phyloP scores from a whole-genome alignment of 176 grass and related monocot genomes.

The Miscanthus lutarioriparius region DNA sequence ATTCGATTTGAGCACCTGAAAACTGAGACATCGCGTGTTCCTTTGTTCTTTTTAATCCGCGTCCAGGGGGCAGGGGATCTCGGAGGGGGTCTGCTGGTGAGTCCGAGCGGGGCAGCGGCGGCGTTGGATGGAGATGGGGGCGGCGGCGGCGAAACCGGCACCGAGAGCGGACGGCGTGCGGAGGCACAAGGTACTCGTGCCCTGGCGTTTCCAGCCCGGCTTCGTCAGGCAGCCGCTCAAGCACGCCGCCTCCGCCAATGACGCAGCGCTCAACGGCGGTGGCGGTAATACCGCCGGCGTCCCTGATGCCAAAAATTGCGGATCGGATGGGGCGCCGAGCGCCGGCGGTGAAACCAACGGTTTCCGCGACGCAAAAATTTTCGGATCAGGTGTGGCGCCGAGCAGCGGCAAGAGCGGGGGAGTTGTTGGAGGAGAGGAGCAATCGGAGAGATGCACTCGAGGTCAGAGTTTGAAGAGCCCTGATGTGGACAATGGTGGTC shows the following conservation, averaged over 20 bases:
- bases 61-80: slow-evolving; percentile 10
- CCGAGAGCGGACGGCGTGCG: slow-evolving; percentile 9
- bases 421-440: not conserved
- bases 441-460: not conserved
- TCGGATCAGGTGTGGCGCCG: not conserved
- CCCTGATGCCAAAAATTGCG: not conserved
- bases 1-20: not conserved
- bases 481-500: not conserved
- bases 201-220: slow-evolving; percentile 51
- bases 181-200: slow-evolving; percentile 39
- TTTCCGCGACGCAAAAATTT: not conserved
- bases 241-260: not conserved
- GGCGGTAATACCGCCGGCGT: not conserved
- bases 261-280: not conserved
- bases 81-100: slow-evolving; percentile 1
- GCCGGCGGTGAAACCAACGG: not conserved
- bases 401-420: not conserved
- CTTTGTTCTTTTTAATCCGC: not conserved
- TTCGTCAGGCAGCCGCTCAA: slow-evolving; percentile 32
- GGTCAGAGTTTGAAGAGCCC: not conserved
- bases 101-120: not conserved
- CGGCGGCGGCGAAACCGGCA: not conserved
- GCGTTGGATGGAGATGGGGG: slow-evolving; percentile 36
- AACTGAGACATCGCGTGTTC: not conserved
- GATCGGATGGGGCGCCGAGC: not conserved